These are phyloP conservation scores for Ceratocystis colombiana DNA, from an alignment of 2,329 filamentous ascomycete genomes.

Conservation along the genomic window DNA sequence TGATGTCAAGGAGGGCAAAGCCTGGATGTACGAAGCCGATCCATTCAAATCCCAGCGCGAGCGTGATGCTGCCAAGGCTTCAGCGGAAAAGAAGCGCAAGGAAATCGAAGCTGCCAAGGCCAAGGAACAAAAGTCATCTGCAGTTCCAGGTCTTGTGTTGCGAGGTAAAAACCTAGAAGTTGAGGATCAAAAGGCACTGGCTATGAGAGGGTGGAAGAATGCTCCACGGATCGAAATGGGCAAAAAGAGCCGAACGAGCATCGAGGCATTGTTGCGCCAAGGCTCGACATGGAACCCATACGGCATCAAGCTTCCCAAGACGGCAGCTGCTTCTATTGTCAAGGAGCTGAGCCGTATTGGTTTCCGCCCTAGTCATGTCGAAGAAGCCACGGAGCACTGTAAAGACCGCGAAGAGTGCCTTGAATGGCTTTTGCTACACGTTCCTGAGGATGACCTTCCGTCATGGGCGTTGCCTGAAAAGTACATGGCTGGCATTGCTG, in stretches of 20 bases:
- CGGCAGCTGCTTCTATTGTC: slow-evolving; percentile 51
- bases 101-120: slow-evolving; percentile 58
- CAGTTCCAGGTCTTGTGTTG: slow-evolving; percentile 20
- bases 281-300: slow-evolving; percentile 83
- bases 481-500: slow-evolving; percentile 80
- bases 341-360: slow-evolving; percentile 67
- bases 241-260: slow-evolving; percentile 61
- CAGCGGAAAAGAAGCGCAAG: slow-evolving; percentile 67
- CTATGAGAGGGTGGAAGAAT: slow-evolving; percentile 67
- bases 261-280: slow-evolving; percentile 69
- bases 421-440: slow-evolving; percentile 93
- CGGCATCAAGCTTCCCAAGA: slow-evolving; percentile 51
- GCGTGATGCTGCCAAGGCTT: slow-evolving; percentile 64
- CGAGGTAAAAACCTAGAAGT: slow-evolving; percentile 31
- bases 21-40: slow-evolving; percentile 91
- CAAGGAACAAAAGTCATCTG: slow-evolving; percentile 43
- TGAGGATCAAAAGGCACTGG: slow-evolving; percentile 32
- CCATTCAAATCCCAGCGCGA: slow-evolving; percentile 76
- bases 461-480: slow-evolving; percentile 83
- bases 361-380: slow-evolving; percentile 79
- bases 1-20: slow-evolving; percentile 65
- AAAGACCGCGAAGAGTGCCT: slow-evolving; percentile 86
- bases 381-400: slow-evolving; percentile 78
- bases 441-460: slow-evolving; percentile 94
- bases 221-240: slow-evolving; percentile 93